Evolutionary conservation across 2,329 filamentous ascomycete genomes (phyloP).

Genomic region (Colletotrichum musicola): DNA sequence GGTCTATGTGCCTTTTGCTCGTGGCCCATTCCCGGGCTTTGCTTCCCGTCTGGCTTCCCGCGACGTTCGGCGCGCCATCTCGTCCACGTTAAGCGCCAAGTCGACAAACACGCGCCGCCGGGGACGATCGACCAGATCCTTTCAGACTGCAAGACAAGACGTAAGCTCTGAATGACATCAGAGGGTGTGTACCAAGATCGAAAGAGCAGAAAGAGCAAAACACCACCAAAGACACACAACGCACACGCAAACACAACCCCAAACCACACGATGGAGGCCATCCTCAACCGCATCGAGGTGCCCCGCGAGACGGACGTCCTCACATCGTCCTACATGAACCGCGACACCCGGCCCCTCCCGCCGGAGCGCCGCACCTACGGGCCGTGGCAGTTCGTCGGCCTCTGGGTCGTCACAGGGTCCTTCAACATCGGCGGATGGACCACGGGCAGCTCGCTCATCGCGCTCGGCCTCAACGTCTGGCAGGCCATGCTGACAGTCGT

Average conservation of each 20-base stretch:
- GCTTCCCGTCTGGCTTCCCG: no score
- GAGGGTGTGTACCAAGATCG: no score
- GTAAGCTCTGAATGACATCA: background rate
- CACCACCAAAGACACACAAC: background rate
- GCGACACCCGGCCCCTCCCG: constrained; percentile 47
- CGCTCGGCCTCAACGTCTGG: constrained; percentile 46
- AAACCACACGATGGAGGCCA: constrained; percentile 8
- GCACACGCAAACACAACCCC: background rate
- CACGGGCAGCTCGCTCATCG: constrained; percentile 46
- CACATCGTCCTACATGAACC: constrained; percentile 45
- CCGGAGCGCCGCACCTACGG: constrained; percentile 47
- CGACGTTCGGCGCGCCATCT: no score
- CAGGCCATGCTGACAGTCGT: constrained; percentile 45
- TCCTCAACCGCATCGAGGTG: constrained; percentile 42
- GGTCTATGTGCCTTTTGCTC: no score
- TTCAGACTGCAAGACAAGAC: no score
- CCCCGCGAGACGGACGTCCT: constrained; percentile 42
- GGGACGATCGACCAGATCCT: no score
- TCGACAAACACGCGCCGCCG: no score
- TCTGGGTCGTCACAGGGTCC: constrained; percentile 50
- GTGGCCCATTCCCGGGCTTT: no score
- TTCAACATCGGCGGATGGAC: constrained; percentile 51
- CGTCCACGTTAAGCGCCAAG: no score
- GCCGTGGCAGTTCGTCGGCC: constrained; percentile 48
- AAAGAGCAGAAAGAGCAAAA: no score